Evolutionary conservation across 257 asterid genomes (phyloP), one percentile per base, ranked within the genome.

Genomic region (Handroanthus guayacan): DNA sequence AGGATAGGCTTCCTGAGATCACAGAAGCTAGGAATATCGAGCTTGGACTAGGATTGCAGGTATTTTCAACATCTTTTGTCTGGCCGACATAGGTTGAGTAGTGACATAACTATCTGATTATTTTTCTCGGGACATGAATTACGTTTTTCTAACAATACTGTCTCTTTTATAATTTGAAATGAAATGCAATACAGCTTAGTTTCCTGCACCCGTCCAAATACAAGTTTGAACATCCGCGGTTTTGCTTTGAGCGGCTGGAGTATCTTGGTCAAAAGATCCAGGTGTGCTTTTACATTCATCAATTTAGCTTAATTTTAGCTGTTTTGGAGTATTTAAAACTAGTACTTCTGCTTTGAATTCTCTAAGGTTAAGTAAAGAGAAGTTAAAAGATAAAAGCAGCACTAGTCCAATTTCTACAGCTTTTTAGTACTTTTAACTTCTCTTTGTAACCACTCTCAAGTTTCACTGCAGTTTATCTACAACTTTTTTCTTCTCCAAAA

Each of bases 41-140:
- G 85, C 97, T 95, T 74, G 98, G 99, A 74, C 91, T 93, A 71
- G 99, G 99, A n/a, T 86, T 94, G 81, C 97, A 94, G 97, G 97
- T 94, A 85, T 76, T 47, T 61, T 71, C 68, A 56, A 69, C 74
- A 25, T 13, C 66, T 58, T 51, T 9, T 16, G 45, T 72, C 62
- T 44, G n/a, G 67, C 18, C 54, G 55, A 12, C 34, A 1, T 67
- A 17, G 8, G 17, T 37, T 61, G 56, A 43, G 18, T 51, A 44
- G 6, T 50, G 20, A 31, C 8, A 4, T 47, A 34, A 37, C 43
- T 68, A 12, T 67, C 38, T 62, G 66, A 9, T 20, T 43, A 50
- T 61, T 9, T 51, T 65, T 48, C 6, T n/a, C 41, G 5, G 10
- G 48, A 47, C 55, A 31, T 16, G 3, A 41, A 25, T 69, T 67